These are phyloP conservation scores for Lagenaria siceraria DNA, from an alignment of 306 rosid genomes.

Conservation along the genomic window DNA sequence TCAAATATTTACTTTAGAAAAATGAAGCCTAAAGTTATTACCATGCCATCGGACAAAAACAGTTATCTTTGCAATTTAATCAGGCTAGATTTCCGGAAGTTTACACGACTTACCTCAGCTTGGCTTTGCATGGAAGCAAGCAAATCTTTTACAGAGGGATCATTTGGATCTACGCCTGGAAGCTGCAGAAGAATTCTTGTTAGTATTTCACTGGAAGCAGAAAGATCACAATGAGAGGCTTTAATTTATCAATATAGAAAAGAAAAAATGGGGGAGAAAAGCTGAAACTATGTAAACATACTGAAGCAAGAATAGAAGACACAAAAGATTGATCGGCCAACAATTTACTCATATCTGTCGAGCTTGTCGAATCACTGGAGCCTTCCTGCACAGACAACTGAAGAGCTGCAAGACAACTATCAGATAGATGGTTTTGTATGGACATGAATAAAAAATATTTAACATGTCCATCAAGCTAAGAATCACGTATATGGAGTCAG, in stretches of 20 bases:
- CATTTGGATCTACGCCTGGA: slow-evolving; percentile 98
- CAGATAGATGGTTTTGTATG: neutral
- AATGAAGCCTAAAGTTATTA: neutral
- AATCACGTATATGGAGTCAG: no score
- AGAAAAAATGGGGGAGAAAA: neutral
- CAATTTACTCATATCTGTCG: slow-evolving; percentile 69
- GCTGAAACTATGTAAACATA: slow-evolving; percentile 22
- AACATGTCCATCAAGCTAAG: neutral
- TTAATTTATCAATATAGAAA: neutral
- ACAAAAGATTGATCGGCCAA: slow-evolving; percentile 93
- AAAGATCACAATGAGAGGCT: neutral
- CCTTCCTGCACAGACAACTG: slow-evolving; percentile 70
- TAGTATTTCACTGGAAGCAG: slow-evolving; percentile 6
- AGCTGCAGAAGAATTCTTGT: slow-evolving; percentile 48
- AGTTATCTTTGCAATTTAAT: neutral
- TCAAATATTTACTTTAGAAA: no score
- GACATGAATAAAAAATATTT: neutral
- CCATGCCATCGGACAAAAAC: neutral
- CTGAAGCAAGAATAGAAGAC: slow-evolving; percentile 87
- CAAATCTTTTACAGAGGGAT: slow-evolving; percentile 88
- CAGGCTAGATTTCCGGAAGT: neutral
- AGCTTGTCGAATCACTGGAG: slow-evolving; percentile 47
- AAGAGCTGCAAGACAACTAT: slow-evolving; percentile 49
- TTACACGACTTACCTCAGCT: slow-evolving; percentile 47
- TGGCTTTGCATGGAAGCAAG: slow-evolving; percentile 93